Conservation (phyloP, 768 basidiomycete species). For the Hemileccinum rubropunctum region DNA sequence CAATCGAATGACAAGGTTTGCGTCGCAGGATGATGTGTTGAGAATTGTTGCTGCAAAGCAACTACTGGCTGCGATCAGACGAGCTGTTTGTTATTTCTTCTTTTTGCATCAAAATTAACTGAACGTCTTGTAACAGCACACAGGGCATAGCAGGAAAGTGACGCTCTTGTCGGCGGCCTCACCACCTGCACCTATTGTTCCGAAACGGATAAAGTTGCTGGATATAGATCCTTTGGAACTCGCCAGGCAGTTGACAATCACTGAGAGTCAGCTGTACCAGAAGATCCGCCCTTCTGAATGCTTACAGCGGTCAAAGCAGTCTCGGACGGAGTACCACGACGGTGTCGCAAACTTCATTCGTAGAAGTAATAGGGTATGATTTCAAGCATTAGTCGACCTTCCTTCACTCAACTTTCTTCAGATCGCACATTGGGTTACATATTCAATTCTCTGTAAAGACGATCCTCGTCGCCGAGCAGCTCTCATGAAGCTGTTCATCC, state of each 20-base stretch:
- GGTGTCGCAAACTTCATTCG: conserved; percentile 59
- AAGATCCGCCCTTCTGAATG: conserved; percentile 62
- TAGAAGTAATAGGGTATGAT: conserved; percentile 49
- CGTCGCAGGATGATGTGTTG: conserved; percentile 39
- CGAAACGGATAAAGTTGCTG: conserved; percentile 47
- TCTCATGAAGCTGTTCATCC: conserved; percentile 66
- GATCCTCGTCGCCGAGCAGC: conserved; percentile 58
- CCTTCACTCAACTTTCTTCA: background rate
- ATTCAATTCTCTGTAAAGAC: conserved; percentile 52
- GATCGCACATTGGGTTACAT: conserved; percentile 64
- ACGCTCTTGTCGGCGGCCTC: conserved; percentile 35
- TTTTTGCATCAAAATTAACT: background rate
- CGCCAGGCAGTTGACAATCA: conserved; percentile 65
- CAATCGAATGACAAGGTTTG: conserved; percentile 52
- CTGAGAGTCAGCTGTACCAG: conserved; percentile 58
- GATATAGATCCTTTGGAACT: conserved; percentile 66
- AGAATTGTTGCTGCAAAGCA: conserved; percentile 47
- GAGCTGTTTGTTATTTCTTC: conserved; percentile 40
- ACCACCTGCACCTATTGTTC: conserved; percentile 49
- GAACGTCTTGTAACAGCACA: conserved; percentile 17
- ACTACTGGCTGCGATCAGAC: conserved; percentile 46
- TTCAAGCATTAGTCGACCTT: background rate
- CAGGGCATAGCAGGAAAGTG: conserved; percentile 35
- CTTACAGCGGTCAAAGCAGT: conserved; percentile 52
- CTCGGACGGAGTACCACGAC: conserved; percentile 40